Evolutionary conservation across 331 rosid genomes (phyloP).

Genomic region (Malus hybrid): DNA sequence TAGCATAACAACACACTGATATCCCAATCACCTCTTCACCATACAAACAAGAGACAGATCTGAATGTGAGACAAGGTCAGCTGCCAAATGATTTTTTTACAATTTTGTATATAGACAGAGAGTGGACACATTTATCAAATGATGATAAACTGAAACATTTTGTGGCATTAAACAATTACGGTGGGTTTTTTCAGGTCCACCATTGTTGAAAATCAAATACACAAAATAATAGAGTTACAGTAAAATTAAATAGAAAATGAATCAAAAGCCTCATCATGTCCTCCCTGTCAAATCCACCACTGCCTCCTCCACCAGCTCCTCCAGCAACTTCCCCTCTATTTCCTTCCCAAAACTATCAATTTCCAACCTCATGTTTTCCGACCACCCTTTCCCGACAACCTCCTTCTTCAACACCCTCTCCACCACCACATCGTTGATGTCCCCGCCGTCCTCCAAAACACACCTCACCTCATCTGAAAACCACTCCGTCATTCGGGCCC

Average conservation of each 20-base stretch:
- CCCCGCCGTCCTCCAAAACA: slow-evolving; percentile 55
- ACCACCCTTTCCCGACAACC: slow-evolving; percentile 66
- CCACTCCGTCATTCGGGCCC: slow-evolving; percentile 68
- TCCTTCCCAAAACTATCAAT: slow-evolving; percentile 60
- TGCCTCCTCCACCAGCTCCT: slow-evolving; percentile 69
- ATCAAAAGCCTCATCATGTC: slow-evolving; percentile 17
- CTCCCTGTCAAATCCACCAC: slow-evolving; percentile 57
- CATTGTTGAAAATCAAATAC: slow-evolving; percentile 38
- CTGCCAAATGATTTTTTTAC: neutral
- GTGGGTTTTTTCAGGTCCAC: slow-evolving; percentile 38
- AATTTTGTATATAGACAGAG: neutral
- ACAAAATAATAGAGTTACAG: slow-evolving; percentile 25
- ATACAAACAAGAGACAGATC: neutral
- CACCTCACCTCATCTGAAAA: slow-evolving; percentile 42
- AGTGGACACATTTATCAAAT: neutral
- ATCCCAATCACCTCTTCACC: neutral
- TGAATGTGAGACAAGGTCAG: neutral
- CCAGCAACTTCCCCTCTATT: slow-evolving; percentile 55
- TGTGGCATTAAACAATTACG: slow-evolving; percentile 42
- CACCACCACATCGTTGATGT: slow-evolving; percentile 54
- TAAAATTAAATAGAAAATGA: slow-evolving; percentile 4
- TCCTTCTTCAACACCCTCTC: slow-evolving; percentile 46
- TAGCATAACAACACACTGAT: neutral
- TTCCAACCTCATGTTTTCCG: slow-evolving; percentile 50
- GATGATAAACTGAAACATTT: slow-evolving; percentile 19